A percentile compares a stretch with the other conserved stretches of the same genome.
Conservation (phyloP, 169 alveolate genomes). For the Plasmodium chabaudi region DNA sequence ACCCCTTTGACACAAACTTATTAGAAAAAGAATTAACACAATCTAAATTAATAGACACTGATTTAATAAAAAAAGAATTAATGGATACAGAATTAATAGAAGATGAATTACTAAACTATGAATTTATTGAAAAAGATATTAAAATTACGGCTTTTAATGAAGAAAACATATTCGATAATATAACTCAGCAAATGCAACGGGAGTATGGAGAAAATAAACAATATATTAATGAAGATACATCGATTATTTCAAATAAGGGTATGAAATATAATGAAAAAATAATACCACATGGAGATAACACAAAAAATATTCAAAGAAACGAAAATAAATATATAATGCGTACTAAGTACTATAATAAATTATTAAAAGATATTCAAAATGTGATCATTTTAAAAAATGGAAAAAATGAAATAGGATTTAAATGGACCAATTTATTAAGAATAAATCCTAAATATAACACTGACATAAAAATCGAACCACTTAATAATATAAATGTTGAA, state of each 20-base stretch:
- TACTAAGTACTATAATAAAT: no score
- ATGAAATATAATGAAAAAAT: background rate
- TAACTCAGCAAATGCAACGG: slow-evolving; percentile 17
- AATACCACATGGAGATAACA: no score
- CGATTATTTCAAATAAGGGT: slow-evolving; percentile 2
- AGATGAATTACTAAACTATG: slow-evolving; percentile 28
- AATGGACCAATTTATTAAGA: no score
- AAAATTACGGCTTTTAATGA: slow-evolving; percentile 13
- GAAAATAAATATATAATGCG: no score
- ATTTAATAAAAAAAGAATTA: slow-evolving; percentile 41
- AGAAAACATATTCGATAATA: slow-evolving; percentile 16
- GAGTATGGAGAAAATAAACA: slow-evolving; percentile 10
- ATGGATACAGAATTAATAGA: slow-evolving; percentile 68
- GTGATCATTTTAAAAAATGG: background rate
- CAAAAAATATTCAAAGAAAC: no score
- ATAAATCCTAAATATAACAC: no score
- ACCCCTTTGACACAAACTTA: slow-evolving; percentile 1
- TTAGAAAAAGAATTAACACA: slow-evolving; percentile 38
- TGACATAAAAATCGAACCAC: no score
- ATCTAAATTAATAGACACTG: slow-evolving; percentile 38
- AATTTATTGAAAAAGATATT: slow-evolving; percentile 28
- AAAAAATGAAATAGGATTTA: background rate
- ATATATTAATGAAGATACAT: background rate
- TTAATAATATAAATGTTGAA: no score
- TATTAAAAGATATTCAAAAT: no score